Evolutionary conservation across 495 filamentous ascomycete genomes (phyloP).

Genomic region (Lasiosphaeria miniovina): DNA sequence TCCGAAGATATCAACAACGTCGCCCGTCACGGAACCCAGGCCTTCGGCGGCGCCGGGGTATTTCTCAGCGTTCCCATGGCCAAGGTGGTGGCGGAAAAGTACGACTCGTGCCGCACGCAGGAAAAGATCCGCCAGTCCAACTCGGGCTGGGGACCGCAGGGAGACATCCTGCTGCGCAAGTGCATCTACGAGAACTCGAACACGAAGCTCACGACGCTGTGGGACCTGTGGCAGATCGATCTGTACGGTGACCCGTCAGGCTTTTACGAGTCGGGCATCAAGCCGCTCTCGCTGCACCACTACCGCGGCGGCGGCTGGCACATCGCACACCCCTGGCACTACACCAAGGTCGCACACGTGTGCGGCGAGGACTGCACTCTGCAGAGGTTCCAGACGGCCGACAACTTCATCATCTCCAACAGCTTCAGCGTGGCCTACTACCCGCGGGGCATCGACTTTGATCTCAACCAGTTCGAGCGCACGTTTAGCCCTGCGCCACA

Average conservation of each 20-base stretch:
- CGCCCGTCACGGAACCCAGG: constrained; percentile 59
- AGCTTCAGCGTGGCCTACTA: constrained; percentile 62
- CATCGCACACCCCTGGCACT: constrained; percentile 57
- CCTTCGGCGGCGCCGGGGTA: constrained; percentile 67
- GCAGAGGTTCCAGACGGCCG: constrained; percentile 61
- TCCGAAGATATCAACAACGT: constrained; percentile 63
- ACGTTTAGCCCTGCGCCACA: constrained; percentile 58
- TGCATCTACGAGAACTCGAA: constrained; percentile 58
- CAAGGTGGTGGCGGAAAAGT: constrained; percentile 60
- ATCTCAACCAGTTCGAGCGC: constrained; percentile 61
- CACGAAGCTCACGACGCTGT: constrained; percentile 54
- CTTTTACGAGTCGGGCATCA: constrained; percentile 59
- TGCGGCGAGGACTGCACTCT: constrained; percentile 62
- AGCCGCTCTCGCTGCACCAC: constrained; percentile 61
- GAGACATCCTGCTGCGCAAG: constrained; percentile 60
- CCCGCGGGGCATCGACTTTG: constrained; percentile 54
- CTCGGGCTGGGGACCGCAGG: constrained; percentile 56
- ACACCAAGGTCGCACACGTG: constrained; percentile 60
- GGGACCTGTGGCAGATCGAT: constrained; percentile 63
- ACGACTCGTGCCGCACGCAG: constrained; percentile 50
- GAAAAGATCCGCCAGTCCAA: constrained; percentile 49
- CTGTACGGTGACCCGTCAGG: constrained; percentile 58
- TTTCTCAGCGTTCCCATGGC: constrained; percentile 63
- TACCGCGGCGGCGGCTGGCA: constrained; percentile 59
- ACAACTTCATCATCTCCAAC: constrained; percentile 58